Conservation (phyloP, 2,329 filamentous ascomycete species). For the Cladosporium sp. region DNA sequence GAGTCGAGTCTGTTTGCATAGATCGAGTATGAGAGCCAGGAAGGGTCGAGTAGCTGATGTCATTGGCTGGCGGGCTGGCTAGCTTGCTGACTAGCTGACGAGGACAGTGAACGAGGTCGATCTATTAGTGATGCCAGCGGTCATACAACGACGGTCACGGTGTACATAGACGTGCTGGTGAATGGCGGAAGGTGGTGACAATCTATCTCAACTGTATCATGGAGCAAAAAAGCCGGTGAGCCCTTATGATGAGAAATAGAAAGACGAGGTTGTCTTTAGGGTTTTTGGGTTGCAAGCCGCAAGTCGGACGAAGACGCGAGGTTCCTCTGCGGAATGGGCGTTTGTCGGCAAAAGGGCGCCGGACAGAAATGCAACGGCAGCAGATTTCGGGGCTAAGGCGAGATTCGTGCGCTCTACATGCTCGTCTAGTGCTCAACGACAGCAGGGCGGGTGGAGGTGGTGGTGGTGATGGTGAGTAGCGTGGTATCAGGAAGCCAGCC, state of each 20-base stretch:
- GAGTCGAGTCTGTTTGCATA: slow-evolving; percentile 28
- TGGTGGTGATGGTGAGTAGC: slow-evolving; percentile 11
- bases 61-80: slow-evolving; percentile 11
- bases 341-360: slow-evolving; percentile 8
- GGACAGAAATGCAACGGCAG: slow-evolving; percentile 19
- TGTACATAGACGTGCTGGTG: background rate
- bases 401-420: slow-evolving; percentile 14
- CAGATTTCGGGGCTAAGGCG: slow-evolving; percentile 3
- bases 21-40: slow-evolving; percentile 25
- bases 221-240: background rate
- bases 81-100: background rate
- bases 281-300: slow-evolving; percentile 20
- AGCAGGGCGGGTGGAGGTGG: background rate
- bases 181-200: background rate
- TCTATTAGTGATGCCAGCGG: background rate
- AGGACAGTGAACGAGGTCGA: background rate
- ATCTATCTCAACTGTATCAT: slow-evolving; percentile 2
- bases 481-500: slow-evolving; percentile 11
- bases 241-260: background rate
- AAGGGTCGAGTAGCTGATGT: slow-evolving; percentile 16
- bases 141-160: background rate
- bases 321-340: slow-evolving; percentile 13
- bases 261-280: slow-evolving; percentile 18
- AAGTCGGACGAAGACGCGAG: slow-evolving; percentile 11
- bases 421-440: slow-evolving; percentile 14